A percentile compares a stretch with the other conserved stretches of the same genome.
Conservation (phyloP, 257 asterid genomes). For the Capsicum pubescens region DNA sequence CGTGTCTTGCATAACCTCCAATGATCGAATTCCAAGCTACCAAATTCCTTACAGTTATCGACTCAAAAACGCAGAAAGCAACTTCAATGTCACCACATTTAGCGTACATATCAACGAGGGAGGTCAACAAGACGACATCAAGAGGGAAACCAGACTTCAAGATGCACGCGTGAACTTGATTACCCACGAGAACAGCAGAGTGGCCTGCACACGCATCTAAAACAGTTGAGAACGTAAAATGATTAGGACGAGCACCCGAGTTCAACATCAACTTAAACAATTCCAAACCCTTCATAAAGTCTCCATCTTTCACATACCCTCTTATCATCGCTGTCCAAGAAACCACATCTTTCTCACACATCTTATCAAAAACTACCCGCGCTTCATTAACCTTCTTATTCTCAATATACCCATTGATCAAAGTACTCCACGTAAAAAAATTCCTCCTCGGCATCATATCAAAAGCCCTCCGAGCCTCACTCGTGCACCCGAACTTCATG, state of each 20-base stretch:
- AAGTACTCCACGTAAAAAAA: conserved; percentile 23
- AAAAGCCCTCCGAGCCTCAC: conserved; percentile 11
- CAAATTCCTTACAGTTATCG: conserved; percentile 36
- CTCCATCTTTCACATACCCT: conserved; percentile 57
- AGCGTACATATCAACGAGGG: conserved; percentile 73
- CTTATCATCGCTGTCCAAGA: conserved; percentile 38
- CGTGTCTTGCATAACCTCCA: conserved; percentile 59
- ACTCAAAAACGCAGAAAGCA: conserved; percentile 21
- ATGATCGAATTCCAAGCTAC: conserved; percentile 73
- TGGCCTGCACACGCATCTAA: conserved; percentile 20
- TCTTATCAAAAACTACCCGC: neutral
- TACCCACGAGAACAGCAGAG: conserved; percentile 11
- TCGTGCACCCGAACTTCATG: conserved; percentile 10
- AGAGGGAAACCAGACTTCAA: conserved; percentile 42
- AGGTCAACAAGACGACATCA: conserved; percentile 65
- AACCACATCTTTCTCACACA: conserved; percentile 45
- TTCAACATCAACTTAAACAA: conserved; percentile 48
- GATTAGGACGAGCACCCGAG: conserved; percentile 44
- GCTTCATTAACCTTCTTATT: conserved; percentile 22
- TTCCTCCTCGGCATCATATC: conserved; percentile 21
- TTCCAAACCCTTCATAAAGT: conserved; percentile 42
- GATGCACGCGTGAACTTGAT: conserved; percentile 26
- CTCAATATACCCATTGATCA: conserved; percentile 25
- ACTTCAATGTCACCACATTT: conserved; percentile 65
- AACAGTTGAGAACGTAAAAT: conserved; percentile 44